Evolutionary conservation across 805 yeast species (phyloP), one percentile per base, ranked within the genome.

Genomic region (Sugiyamaella floridensis): DNA sequence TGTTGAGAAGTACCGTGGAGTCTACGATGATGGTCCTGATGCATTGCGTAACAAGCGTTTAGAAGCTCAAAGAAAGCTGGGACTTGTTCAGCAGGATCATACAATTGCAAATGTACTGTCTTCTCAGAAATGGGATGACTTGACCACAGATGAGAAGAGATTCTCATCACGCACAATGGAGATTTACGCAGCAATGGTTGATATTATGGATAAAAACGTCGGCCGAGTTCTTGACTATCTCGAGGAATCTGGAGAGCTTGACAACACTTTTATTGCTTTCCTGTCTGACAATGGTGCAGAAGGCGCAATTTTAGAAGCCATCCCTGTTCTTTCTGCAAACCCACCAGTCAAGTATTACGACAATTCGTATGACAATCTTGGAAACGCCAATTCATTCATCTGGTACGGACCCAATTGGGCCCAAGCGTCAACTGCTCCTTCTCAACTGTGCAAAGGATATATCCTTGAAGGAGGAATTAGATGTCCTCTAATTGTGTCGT

Each of bases 281-380:
- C 76, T 80, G 75, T 78, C 83, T 2, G 85, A 81, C 63, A 81
- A 81, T 62, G 85, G 85, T 20, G 85, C 85, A 4, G 85, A 81
- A 61, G 82, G 85, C 15, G 74, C 77, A 73, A 48, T 49, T 48
- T 68, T 78, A 65, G 83, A 80, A 57, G 83, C 82, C 2, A 65
- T 77, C 58, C 83, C 85, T 1, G 62, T 77, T 45, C 54, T 65
- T 3, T 66, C 67, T 32, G 55, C 60, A 20, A 64, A 53, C 34
- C 49, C 53, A 15, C 53, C 53, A 40, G 59, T 60, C 29, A 60
- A 63, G n/a, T 58, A 71, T 53, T 78, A 69, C 62, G 62, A 78
- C 60, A 79, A 78, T 59, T 51, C 66, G 1, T 63, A 62, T 28
- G 77, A 74, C 1, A 79, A 78, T 61, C 70, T 79, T 56, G 83